Evolutionary conservation across 768 basidiomycete species (phyloP).

Genomic region (Gymnopilus junonius): DNA sequence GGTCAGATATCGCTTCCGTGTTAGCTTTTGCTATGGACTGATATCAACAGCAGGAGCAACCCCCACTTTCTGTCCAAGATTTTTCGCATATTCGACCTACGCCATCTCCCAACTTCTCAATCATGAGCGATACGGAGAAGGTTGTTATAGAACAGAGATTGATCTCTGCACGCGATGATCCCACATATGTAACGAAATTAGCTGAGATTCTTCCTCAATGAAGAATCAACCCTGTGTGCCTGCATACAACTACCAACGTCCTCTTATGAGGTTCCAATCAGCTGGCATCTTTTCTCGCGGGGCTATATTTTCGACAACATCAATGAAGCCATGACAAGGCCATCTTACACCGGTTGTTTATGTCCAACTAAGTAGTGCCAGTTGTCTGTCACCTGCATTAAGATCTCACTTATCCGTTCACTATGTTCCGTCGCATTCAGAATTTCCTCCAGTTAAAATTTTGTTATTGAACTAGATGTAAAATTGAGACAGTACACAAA

Average conservation of each 20-base stretch:
- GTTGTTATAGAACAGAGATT: slow-evolving; percentile 10
- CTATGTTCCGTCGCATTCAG: no score
- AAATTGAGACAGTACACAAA: no score
- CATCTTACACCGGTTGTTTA: neutral
- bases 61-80: slow-evolving; percentile 67
- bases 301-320: neutral
- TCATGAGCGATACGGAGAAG: slow-evolving; percentile 26
- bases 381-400: neutral
- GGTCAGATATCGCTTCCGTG: slow-evolving; percentile 13
- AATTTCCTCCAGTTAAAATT: no score
- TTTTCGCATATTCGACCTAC: slow-evolving; percentile 83
- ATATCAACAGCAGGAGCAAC: slow-evolving; percentile 30
- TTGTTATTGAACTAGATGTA: no score
- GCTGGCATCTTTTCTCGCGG: neutral
- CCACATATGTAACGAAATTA: neutral
- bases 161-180: neutral
- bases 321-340: neutral
- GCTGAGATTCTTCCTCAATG: neutral
- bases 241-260: neutral
- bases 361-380: neutral
- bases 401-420: neutral
- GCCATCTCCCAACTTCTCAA: slow-evolving; percentile 79
- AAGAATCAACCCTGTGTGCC: no score
- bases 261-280: neutral
- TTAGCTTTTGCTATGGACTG: neutral